A percentile compares a stretch with the other conserved stretches of the same genome.
Evolutionary conservation across 768 basidiomycete genomes (phyloP).

Genomic region (Mycena vulgaris): DNA sequence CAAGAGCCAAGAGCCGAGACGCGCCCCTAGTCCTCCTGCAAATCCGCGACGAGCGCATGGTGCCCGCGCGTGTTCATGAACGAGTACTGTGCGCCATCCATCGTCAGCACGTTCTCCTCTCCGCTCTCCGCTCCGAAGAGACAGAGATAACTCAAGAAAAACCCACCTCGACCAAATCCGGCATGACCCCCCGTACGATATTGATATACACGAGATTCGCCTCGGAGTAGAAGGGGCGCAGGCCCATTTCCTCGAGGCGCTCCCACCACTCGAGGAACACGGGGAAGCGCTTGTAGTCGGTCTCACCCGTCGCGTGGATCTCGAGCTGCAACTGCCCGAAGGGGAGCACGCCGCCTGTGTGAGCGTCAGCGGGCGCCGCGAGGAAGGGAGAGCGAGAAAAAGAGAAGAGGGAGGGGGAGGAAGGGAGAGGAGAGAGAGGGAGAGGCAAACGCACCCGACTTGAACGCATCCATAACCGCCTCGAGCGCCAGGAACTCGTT

Average conservation of each 20-base stretch:
- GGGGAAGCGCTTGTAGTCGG: neutral
- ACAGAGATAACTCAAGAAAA: neutral
- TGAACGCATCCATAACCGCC: neutral
- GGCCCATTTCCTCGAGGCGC: neutral
- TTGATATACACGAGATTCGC: neutral
- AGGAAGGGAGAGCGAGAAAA: no score
- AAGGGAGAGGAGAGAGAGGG: no score
- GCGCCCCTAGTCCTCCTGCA: neutral
- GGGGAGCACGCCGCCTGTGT: neutral
- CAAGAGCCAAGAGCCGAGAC: no score
- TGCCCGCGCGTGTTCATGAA: neutral
- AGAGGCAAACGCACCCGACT: neutral
- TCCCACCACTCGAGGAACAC: neutral
- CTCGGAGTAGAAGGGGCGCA: neutral
- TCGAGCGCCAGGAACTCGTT: neutral
- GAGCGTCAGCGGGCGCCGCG: no score
- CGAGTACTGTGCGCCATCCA: neutral
- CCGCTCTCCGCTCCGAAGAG: no score
- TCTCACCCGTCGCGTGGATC: neutral
- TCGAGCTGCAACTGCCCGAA: neutral
- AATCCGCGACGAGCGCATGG: neutral
- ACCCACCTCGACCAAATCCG: neutral
- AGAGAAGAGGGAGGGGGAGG: no score
- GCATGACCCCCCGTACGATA: neutral
- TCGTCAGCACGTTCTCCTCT: no score